These are phyloP conservation scores for Fusarium tricinctum DNA, from an alignment of 2,329 filamentous ascomycete species.

Conservation along the genomic window DNA sequence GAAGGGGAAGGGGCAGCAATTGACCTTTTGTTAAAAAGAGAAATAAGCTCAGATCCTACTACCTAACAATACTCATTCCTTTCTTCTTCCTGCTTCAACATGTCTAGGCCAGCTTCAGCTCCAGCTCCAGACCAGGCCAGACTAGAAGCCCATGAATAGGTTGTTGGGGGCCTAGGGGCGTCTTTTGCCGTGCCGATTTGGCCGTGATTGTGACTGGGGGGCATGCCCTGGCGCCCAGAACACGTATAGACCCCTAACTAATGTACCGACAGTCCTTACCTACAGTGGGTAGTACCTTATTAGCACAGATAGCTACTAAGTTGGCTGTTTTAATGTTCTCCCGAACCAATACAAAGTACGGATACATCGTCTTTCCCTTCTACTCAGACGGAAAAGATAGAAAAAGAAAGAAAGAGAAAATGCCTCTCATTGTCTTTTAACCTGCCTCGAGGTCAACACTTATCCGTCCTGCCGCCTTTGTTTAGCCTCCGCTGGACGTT, in stretches of 20 bases:
- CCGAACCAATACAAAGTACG: constrained; percentile 8
- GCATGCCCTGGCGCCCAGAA: constrained; percentile 5
- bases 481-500: constrained; percentile 29
- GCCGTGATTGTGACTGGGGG: constrained; percentile 24
- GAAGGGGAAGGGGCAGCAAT: constrained; percentile 5
- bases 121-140: constrained; percentile 3
- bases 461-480: constrained; percentile 8
- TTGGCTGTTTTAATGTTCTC: not conserved
- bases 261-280: not conserved
- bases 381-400: not conserved
- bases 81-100: not conserved
- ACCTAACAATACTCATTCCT: not conserved
- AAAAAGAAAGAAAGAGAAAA: constrained; percentile 6
- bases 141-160: constrained; percentile 22
- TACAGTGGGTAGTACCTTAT: too few species aligned
- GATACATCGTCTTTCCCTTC: not conserved
- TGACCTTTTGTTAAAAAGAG: constrained; percentile 15
- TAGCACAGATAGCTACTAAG: not conserved
- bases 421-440: constrained; percentile 24
- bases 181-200: constrained; percentile 38
- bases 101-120: not conserved
- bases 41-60: constrained; percentile 17
- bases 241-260: constrained; percentile 26
- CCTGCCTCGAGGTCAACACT: constrained; percentile 16
- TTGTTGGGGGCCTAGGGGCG: constrained; percentile 43